These are phyloP conservation scores for Starmerella stigmatis DNA, from an alignment of 805 yeast species.

Conservation along the genomic window DNA sequence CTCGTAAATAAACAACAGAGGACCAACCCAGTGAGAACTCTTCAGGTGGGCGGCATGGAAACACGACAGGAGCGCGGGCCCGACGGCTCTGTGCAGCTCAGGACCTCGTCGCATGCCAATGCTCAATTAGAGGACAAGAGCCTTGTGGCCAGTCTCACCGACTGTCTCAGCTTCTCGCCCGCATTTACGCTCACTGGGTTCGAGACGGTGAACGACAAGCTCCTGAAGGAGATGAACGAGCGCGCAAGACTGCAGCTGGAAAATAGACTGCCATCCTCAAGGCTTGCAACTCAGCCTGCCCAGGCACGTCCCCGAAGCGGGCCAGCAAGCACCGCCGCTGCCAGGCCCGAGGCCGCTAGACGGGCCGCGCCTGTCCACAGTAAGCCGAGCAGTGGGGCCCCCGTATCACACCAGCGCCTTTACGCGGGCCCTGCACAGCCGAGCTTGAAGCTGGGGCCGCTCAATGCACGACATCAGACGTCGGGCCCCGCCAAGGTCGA, in stretches of 20 bases:
- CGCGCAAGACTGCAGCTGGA: slow-evolving; percentile 24
- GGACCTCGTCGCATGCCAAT: not conserved
- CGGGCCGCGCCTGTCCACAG: too few species aligned
- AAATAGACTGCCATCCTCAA: slow-evolving; percentile 1
- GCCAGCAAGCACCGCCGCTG: too few species aligned
- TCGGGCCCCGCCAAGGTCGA: too few species aligned
- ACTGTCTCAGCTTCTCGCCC: slow-evolving; percentile 17
- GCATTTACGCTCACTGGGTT: slow-evolving; percentile 25
- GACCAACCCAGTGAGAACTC: not conserved
- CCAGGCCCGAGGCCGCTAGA: too few species aligned
- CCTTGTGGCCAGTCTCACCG: not conserved
- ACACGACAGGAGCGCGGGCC: too few species aligned
- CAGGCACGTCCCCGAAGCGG: too few species aligned
- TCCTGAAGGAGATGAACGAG: slow-evolving; percentile 31
- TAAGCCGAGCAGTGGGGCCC: too few species aligned
- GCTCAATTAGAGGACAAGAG: not conserved
- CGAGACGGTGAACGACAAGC: slow-evolving; percentile 29
- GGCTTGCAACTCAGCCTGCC: too few species aligned
- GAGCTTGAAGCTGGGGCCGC: too few species aligned
- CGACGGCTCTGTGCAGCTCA: too few species aligned
- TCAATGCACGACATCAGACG: not conserved
- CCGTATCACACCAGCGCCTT: too few species aligned
- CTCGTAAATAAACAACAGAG: not conserved
- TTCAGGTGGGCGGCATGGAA: not conserved
- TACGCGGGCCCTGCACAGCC: too few species aligned